A percentile compares a stretch with the other conserved stretches of the same genome.
Evolutionary conservation across 2,329 filamentous ascomycete species (phyloP).

Genomic region (Polychaeton citri): DNA sequence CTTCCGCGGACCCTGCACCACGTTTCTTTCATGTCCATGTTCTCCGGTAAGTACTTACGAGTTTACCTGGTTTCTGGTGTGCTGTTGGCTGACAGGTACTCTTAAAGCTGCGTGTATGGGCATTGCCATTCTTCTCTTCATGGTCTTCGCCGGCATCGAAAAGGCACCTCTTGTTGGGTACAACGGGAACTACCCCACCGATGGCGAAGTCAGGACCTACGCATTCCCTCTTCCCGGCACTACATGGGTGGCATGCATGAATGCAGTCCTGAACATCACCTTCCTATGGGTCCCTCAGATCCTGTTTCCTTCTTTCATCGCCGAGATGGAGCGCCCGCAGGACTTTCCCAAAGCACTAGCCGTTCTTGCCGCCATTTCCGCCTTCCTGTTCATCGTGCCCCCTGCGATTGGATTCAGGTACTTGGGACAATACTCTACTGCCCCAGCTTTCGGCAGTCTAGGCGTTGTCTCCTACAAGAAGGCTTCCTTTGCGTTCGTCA

Average conservation of each 20-base stretch:
- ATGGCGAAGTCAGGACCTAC: slow-evolving; percentile 32
- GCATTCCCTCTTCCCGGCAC: slow-evolving; percentile 34
- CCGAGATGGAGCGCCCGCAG: slow-evolving; percentile 37
- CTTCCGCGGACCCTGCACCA: slow-evolving; percentile 33
- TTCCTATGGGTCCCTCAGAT: slow-evolving; percentile 37
- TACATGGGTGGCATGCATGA: slow-evolving; percentile 35
- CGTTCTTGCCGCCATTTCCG: slow-evolving; percentile 31
- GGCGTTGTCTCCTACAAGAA: slow-evolving; percentile 34
- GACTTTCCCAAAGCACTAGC: slow-evolving; percentile 39
- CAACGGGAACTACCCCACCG: slow-evolving; percentile 31
- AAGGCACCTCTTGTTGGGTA: slow-evolving; percentile 31
- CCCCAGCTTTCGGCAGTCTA: slow-evolving; percentile 36
- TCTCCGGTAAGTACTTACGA: too few relatives aligned
- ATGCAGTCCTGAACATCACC: slow-evolving; percentile 34
- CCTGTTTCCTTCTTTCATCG: slow-evolving; percentile 39
- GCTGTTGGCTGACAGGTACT: too few relatives aligned
- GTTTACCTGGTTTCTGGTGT: too few relatives aligned
- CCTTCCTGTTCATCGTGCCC: slow-evolving; percentile 37
- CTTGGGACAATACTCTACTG: slow-evolving; percentile 36
- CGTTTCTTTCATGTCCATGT: slow-evolving; percentile 39
- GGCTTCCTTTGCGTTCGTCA: slow-evolving; percentile 37
- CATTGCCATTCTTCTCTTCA: slow-evolving; percentile 36
- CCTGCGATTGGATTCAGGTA: slow-evolving; percentile 37
- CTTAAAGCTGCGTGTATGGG: slow-evolving; percentile 36
- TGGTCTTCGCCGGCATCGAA: slow-evolving; percentile 36